These are phyloP conservation scores for Pulveroboletus sp. DNA, from an alignment of 768 basidiomycete genomes.

Conservation along the genomic window DNA sequence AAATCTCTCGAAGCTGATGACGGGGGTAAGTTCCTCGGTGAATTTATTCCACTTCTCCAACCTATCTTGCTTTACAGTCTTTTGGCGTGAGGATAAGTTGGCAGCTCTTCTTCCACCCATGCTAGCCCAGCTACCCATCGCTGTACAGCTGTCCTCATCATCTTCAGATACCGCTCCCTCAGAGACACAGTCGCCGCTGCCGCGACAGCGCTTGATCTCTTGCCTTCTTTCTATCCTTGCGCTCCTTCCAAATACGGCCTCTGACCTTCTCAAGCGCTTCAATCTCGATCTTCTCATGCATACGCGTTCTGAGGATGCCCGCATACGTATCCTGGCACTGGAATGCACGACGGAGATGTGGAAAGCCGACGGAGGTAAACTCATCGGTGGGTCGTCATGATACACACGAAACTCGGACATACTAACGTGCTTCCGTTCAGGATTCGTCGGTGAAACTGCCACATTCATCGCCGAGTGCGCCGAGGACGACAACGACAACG, in stretches of 20 bases:
- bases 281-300: slow-evolving; percentile 86
- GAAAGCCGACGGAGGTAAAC: slow-evolving; percentile 70
- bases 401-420: neutral
- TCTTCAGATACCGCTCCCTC: neutral
- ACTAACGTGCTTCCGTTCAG: slow-evolving; percentile 34
- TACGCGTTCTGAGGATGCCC: slow-evolving; percentile 78
- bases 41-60: neutral
- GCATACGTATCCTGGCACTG: slow-evolving; percentile 69
- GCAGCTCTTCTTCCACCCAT: slow-evolving; percentile 57
- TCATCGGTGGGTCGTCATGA: slow-evolving; percentile 47
- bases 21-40: slow-evolving; percentile 50
- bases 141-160: slow-evolving; percentile 29
- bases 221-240: slow-evolving; percentile 20
- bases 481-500: slow-evolving; percentile 85
- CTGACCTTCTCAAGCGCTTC: slow-evolving; percentile 64
- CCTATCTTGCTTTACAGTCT: slow-evolving; percentile 45
- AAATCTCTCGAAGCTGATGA: slow-evolving; percentile 79
- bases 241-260: slow-evolving; percentile 15
- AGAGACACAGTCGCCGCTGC: neutral
- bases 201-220: slow-evolving; percentile 10
- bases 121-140: slow-evolving; percentile 63
- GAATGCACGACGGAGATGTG: slow-evolving; percentile 70
- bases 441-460: slow-evolving; percentile 76
- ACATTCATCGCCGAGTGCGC: slow-evolving; percentile 86
- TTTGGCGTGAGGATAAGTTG: slow-evolving; percentile 87